These are phyloP conservation scores for Cryphonectria parasitica DNA, from an alignment of 2,329 filamentous ascomycete species.

Conservation along the genomic window DNA sequence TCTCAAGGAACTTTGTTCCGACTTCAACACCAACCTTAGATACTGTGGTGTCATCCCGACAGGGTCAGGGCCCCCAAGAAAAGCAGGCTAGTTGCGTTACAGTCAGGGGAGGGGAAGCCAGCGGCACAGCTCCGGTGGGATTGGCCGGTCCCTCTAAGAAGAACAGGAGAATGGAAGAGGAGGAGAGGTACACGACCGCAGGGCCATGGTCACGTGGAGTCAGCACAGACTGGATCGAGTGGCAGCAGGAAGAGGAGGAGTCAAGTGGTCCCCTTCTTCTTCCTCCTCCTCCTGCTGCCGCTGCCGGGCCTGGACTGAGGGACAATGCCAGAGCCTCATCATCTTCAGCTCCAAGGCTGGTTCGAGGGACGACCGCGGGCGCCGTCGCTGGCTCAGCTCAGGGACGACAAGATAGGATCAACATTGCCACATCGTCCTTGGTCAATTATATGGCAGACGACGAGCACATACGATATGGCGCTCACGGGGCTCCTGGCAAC, in stretches of 20 bases:
- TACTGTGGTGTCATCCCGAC: conserved; percentile 8
- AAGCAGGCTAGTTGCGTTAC: conserved; percentile 23
- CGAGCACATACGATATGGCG: conserved; percentile 15
- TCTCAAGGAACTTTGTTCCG: background rate
- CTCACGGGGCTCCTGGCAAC: background rate
- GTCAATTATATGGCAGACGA: conserved; percentile 21
- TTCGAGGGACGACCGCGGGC: conserved; percentile 3
- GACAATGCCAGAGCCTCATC: conserved; percentile 14
- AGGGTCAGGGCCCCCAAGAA: conserved; percentile 23
- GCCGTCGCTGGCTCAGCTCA: background rate
- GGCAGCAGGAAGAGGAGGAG: conserved; percentile 20
- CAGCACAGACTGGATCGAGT: conserved; percentile 33
- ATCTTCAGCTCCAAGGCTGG: background rate
- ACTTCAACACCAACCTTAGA: conserved; percentile 1
- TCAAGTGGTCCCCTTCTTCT: conserved; percentile 17
- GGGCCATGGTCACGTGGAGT: conserved; percentile 36
- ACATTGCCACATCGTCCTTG: conserved; percentile 22
- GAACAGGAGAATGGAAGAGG: conserved; percentile 33
- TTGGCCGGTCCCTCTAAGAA: conserved; percentile 25
- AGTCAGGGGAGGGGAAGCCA: conserved; percentile 24
- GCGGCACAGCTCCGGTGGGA: conserved; percentile 28
- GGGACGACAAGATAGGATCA: conserved; percentile 14
- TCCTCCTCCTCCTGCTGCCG: conserved; percentile 12
- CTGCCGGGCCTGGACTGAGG: conserved; percentile 16
- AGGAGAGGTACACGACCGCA: conserved; percentile 24